Percentiles rank a stretch among this genome's conserved stretches.
Evolutionary conservation across 73 alveolate species (phyloP).

Genomic region (Effrenium voratum): DNA sequence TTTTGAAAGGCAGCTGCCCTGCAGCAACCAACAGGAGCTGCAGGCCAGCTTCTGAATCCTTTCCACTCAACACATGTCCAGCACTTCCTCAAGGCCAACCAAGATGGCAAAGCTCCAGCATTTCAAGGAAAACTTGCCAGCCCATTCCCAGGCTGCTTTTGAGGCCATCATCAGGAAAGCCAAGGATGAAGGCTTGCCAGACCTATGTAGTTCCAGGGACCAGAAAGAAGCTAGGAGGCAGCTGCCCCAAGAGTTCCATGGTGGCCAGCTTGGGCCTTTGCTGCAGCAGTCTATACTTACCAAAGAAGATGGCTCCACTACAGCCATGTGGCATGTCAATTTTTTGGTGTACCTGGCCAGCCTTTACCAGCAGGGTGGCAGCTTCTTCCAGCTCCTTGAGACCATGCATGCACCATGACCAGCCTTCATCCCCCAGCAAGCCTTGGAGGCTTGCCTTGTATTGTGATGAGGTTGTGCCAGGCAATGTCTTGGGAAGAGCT

Average conservation of each 20-base stretch:
- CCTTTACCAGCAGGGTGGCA: constrained; percentile 22
- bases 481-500: constrained; percentile 22
- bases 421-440: not conserved
- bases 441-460: not conserved
- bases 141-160: constrained; percentile 3
- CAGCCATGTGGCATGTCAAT: not conserved
- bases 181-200: constrained; percentile 30
- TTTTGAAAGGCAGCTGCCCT: not conserved
- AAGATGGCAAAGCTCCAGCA: not conserved
- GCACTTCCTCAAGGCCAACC: not conserved
- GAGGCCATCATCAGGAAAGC: not conserved
- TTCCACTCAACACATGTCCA: not conserved
- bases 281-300: not conserved
- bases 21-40: not conserved
- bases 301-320: not conserved
- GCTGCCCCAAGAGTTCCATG: not conserved
- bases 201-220: not conserved
- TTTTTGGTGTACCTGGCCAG: not conserved
- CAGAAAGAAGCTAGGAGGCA: constrained; percentile 12
- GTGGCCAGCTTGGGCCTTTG: constrained; percentile 13
- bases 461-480: not conserved
- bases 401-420: not conserved
- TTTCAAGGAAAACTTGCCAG: constrained; percentile 33
- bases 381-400: not conserved
- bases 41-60: not conserved